Conservation (phyloP, 306 rosid species). For the Canavalia ensiformis region DNA sequence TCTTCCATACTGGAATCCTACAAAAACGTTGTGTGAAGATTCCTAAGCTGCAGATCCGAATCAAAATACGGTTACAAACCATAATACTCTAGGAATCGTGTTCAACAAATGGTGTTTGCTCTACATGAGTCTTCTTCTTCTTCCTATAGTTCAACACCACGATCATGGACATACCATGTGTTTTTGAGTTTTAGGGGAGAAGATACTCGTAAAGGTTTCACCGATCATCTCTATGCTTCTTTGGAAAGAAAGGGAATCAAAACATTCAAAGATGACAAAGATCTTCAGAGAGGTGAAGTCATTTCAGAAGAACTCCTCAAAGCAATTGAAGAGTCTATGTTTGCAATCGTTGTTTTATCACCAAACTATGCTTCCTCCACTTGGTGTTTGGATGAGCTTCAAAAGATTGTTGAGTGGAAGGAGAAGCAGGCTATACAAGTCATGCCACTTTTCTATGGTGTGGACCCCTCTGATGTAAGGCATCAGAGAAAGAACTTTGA, state of each 20-base stretch:
- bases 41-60: no score
- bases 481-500: not conserved
- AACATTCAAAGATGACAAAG: constrained; percentile 36
- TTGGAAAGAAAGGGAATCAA: constrained; percentile 32
- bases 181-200: constrained; percentile 30
- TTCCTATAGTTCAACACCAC: not conserved
- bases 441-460: constrained; percentile 20
- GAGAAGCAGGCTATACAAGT: not conserved
- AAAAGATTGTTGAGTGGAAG: constrained; percentile 32
- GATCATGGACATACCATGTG: constrained; percentile 27
- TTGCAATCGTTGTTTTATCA: constrained; percentile 5
- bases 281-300: constrained; percentile 14
- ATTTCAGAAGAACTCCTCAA: constrained; percentile 16
- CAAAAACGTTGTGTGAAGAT: no score
- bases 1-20: no score
- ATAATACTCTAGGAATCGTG: no score
- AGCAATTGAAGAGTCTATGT: constrained; percentile 30
- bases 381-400: constrained; percentile 33
- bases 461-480: constrained; percentile 30
- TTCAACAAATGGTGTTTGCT: no score
- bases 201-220: constrained; percentile 11
- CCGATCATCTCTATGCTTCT: constrained; percentile 9
- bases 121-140: not conserved
- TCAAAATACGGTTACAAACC: no score
- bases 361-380: constrained; percentile 30